A percentile compares a stretch with the other conserved stretches of the same genome.
phyloP scores from a whole-genome alignment of 176 grass and related monocot species.

The barley (Hordeum vulgare) region DNA sequence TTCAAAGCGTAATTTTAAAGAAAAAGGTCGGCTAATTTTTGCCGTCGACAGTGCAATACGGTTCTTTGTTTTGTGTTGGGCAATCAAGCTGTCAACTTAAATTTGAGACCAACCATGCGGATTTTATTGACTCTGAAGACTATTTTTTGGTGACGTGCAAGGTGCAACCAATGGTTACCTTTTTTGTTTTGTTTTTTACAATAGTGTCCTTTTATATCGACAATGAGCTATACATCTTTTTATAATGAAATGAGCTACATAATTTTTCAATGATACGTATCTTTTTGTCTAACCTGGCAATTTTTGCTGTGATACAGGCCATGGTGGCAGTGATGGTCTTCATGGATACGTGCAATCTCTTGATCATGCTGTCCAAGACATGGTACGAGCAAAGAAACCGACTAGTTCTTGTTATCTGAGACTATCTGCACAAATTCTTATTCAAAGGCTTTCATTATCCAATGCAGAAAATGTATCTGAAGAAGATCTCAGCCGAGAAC shows the following conservation, averaged over 20 bases:
- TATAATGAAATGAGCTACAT: not conserved
- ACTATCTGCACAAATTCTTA: not conserved
- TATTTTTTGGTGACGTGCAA: not conserved
- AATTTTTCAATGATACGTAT: not conserved
- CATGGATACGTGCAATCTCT: conserved; percentile 97
- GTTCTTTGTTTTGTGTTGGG: not conserved
- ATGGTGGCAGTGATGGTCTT: conserved; percentile 81
- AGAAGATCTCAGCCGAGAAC: conserved; percentile 60
- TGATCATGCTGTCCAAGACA: conserved; percentile 63
- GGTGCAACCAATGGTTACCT: not conserved
- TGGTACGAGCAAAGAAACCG: conserved; percentile 38
- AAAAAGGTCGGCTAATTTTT: not conserved
- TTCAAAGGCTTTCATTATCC: not conserved
- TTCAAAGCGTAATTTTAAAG: not conserved
- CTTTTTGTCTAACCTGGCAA: not conserved
- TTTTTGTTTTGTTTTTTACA: no score
- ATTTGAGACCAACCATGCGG: not conserved
- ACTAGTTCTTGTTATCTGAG: not conserved
- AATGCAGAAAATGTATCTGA: conserved; percentile 73
- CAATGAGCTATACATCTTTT: not conserved
- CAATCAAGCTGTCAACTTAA: not conserved
- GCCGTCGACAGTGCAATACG: not conserved
- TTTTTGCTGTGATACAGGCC: conserved; percentile 45
- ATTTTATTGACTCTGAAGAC: not conserved
- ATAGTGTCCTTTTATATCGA: not conserved